A percentile compares a stretch with the other conserved stretches of the same genome.
Evolutionary conservation across 441 rosid species (phyloP).

Genomic region (Adansonia madagascariensis): DNA sequence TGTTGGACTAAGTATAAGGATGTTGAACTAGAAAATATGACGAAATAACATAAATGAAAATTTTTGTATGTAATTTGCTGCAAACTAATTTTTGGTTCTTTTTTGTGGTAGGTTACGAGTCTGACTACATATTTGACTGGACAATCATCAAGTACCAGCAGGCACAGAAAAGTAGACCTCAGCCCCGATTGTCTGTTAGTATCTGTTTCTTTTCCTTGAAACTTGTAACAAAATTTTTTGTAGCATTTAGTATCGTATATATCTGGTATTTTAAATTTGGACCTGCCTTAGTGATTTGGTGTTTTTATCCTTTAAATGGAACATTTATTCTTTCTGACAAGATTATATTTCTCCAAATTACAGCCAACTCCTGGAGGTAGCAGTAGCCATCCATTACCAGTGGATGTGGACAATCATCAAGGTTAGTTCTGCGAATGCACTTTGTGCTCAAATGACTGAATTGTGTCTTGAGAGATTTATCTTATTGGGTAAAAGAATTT

Average conservation of each 20-base stretch:
- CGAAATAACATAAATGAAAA: not conserved
- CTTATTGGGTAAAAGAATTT: conserved; percentile 10
- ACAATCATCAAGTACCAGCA: conserved; percentile 86
- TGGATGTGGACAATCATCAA: conserved; percentile 58
- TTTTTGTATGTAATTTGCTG: not conserved
- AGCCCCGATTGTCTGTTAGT: conserved; percentile 53
- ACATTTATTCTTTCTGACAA: conserved; percentile 23
- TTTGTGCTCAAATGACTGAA: conserved; percentile 13
- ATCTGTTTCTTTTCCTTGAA: not conserved
- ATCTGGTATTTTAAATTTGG: not conserved
- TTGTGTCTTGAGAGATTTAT: conserved; percentile 7
- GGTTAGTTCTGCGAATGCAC: conserved; percentile 50
- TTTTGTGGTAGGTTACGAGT: conserved; percentile 60
- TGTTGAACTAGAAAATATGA: conserved; percentile 12
- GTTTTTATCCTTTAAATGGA: conserved; percentile 7
- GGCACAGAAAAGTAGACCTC: conserved; percentile 65
- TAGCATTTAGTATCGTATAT: not conserved
- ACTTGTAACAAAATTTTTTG: not conserved
- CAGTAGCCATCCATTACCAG: conserved; percentile 53
- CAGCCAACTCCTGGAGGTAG: conserved; percentile 76
- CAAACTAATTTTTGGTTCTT: conserved; percentile 19
- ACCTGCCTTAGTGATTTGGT: not conserved
- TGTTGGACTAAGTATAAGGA: not conserved
- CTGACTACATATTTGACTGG: conserved; percentile 88
- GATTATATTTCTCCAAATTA: conserved; percentile 3